Evolutionary conservation across 2,329 filamentous ascomycete species (phyloP), one percentile per base, ranked within the genome.

Genomic region (Fusarium sp.): DNA sequence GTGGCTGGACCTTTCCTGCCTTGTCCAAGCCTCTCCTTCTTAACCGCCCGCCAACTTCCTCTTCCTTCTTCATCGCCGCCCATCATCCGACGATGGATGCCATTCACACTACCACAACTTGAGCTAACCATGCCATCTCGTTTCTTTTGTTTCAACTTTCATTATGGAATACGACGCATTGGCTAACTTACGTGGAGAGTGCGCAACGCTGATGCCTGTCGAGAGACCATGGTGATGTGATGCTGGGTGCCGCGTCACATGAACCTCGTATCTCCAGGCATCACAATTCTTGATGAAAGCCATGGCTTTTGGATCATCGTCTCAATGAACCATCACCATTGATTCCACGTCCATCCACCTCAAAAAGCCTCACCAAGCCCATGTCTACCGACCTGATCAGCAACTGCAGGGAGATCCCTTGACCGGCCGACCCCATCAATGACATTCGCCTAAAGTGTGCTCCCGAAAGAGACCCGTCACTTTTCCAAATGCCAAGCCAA

Each of bases 1-100:
- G 54, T 64, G 64, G 71, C 57, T 74, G 60, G 40, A 68, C 71
- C 74, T 64, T 75, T 72, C 72, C 72, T 45, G 67, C 64, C 64
- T 76, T 59, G 72, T 76, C 70, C 61, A 75, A 71, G 72, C 64
- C 63, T 73, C 72, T 57, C 62, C 14, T 35, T 27, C 29, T 62
- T 75, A 75, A 70, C 72, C 72, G 69, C 72, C 72, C 62, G 24
- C 35, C 57, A 61, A 47, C 27, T 31, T 45, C n/a, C 27, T 60
- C 57, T 52, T 59, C 40, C 38, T 69, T 20, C 52, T 45, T 61
- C 56, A 61, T 66, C 56, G 54, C 56, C 38, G 31, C 40, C 18
- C 35, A 58, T 58, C 50, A 58, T 64, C 52, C 50, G 52, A 58
- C 45, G 31, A 61, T 64, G 31, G 38, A 61, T 64, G 31, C 24